Percentiles rank a stretch among this genome's conserved stretches.
These are phyloP conservation scores for Ustilago cynodontis DNA, from an alignment of 1,284 basidiomycete species.

Conservation along the genomic window DNA sequence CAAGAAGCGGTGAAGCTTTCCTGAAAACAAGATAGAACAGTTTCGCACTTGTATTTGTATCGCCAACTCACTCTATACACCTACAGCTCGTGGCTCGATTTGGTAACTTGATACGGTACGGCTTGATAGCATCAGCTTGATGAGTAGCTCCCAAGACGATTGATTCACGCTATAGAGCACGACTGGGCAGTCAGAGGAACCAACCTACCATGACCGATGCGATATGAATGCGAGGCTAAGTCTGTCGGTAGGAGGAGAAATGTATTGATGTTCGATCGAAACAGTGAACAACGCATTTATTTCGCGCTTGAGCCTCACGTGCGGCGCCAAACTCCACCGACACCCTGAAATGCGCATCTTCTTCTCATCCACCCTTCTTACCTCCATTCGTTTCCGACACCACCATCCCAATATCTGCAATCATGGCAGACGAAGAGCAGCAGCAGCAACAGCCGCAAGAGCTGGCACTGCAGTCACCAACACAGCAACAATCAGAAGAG, in stretches of 20 bases:
- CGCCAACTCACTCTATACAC: neutral
- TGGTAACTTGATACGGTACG: neutral
- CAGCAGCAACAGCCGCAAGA: conserved; percentile 7
- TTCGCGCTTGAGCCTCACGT: conserved; percentile 23
- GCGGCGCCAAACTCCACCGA: conserved; percentile 7
- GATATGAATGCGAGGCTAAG: too few relatives aligned
- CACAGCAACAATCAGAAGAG: conserved; percentile 1
- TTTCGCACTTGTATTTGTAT: conserved; percentile 5
- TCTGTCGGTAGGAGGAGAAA: too few relatives aligned
- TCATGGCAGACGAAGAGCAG: conserved; percentile 43
- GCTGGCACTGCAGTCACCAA: conserved; percentile 16
- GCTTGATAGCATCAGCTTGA: neutral
- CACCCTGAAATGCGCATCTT: conserved; percentile 3
- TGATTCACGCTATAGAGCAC: too few relatives aligned
- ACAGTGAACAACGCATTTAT: neutral
- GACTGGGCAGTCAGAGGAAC: neutral
- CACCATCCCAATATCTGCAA: neutral
- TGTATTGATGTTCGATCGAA: conserved; percentile 8
- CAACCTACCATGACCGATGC: neutral
- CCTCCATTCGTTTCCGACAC: conserved; percentile 1
- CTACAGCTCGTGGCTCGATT: neutral
- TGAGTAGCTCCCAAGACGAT: neutral
- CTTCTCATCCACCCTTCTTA: neutral
- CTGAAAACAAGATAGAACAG: neutral
- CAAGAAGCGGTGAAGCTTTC: conserved; percentile 10